Percentiles rank a stretch among this genome's conserved stretches.
Evolutionary conservation across 106 monocot genomes (phyloP).

Genomic region (Allium sativum): DNA sequence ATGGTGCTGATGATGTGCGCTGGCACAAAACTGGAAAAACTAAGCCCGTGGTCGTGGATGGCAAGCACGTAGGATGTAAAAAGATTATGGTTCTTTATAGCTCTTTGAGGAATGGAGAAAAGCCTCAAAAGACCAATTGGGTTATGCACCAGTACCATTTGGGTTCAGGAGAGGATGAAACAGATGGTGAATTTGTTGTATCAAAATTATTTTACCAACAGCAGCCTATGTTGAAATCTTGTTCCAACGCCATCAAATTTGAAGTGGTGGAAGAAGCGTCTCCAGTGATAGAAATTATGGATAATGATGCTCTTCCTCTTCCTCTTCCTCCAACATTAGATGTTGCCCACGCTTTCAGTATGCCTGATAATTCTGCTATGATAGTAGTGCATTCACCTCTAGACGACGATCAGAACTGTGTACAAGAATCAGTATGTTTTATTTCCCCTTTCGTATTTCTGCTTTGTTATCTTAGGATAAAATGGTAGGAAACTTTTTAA

Average conservation of each 20-base stretch:
- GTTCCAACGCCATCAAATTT: conserved; percentile 19
- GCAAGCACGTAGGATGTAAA: conserved; percentile 75
- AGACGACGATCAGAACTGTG: conserved; percentile 17
- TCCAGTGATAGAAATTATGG: conserved; percentile 5
- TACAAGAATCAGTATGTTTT: conserved; percentile 1
- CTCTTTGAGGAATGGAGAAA: conserved; percentile 47
- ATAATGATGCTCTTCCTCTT: conserved; percentile 4
- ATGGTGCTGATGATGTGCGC: conserved; percentile 60
- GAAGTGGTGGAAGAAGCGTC: conserved; percentile 12
- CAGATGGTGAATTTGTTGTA: conserved; percentile 79
- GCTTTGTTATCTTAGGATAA: too few species aligned
- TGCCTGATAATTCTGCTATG: not conserved
- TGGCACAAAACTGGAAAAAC: conserved; percentile 99
- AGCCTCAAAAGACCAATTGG: conserved; percentile 90
- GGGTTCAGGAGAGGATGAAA: conserved; percentile 77
- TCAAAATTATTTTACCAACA: conserved; percentile 96
- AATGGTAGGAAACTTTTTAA: too few species aligned
- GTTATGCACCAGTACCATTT: conserved; percentile 98
- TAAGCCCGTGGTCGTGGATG: conserved; percentile 78
- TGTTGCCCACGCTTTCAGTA: conserved; percentile 2
- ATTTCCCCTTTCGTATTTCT: too few species aligned
- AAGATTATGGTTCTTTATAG: conserved; percentile 98
- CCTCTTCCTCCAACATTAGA: conserved; percentile 3
- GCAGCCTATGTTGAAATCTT: conserved; percentile 57
- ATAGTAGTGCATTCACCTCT: conserved; percentile 17